Base-by-base conservation (phyloP, 768 basidiomycete species). In the Strobilomyces dryophilus region DNA sequence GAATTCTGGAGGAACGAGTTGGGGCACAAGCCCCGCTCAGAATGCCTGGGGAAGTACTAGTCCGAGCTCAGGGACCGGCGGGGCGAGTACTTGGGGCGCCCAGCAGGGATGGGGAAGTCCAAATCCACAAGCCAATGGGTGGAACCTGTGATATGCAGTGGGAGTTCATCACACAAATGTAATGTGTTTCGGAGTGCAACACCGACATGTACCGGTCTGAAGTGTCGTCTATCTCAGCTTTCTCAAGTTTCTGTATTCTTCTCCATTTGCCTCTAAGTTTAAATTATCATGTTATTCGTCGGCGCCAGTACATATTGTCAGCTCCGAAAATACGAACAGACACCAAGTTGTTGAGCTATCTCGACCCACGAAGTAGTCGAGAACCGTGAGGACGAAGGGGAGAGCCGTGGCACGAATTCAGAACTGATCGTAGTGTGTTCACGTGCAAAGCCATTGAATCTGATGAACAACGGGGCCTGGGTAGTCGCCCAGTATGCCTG, bases 91-190 rank as follows among this genome's bases (percentile, higher is more conserved):
- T 15, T 70, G 70, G 68, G 66, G 64, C n/a, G 56, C 56, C 36
- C 74, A 53, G 45, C 64, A 54, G 61, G 82, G 82, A 11, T 82
- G 76, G 81, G 72, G 69, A 49, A 83, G 76, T 61, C 75, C 78
- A 34, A 72, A 58, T 35, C 79, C 67, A 51, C 78, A 76, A 49
- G 61, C 79, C 17, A 79, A 78, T 58, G 82, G 82, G 17, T 84
- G 83, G 83, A 81, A 75, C 51, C 44, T 72, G 27, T 71, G 45
- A 64, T 20, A 9, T 14, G 8, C 17, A 10, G 17, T 12, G 24
- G 6, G 41, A 24, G 21, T 42, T 11, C 24, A 42, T 14, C 15
- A 9, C 32, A 32, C 39, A 20, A 20, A 20, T 21, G 37, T 5
- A 40, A 40, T 6, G 5, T 40, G n/a, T 5, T 8, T 17, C 9